Evolutionary conservation across 2,329 filamentous ascomycete species (phyloP).

Genomic region (Hypoxylon sp.): DNA sequence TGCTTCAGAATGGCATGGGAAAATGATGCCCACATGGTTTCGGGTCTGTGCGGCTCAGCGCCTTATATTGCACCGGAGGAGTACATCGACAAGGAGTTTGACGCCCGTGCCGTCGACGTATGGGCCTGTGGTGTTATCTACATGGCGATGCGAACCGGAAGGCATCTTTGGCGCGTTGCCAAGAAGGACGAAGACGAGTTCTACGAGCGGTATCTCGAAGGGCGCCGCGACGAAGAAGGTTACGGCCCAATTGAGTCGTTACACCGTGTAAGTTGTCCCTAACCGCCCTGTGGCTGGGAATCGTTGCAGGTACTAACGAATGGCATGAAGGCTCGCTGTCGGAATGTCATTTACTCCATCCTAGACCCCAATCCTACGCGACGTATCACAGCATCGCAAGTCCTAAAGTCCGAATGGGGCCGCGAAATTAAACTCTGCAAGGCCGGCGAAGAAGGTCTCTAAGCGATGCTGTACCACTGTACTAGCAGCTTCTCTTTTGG

Average conservation of each 20-base stretch:
- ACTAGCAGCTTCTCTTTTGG: slow-evolving; percentile 18
- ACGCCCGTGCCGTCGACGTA: slow-evolving; percentile 96
- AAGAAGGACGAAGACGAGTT: slow-evolving; percentile 98
- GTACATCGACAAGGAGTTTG: slow-evolving; percentile 95
- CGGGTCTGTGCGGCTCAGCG: slow-evolving; percentile 93
- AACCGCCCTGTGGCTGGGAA: not conserved
- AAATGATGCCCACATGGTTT: slow-evolving; percentile 97
- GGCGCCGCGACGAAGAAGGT: slow-evolving; percentile 92
- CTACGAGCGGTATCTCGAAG: slow-evolving; percentile 93
- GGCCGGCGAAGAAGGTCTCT: slow-evolving; percentile 95
- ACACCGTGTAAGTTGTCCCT: slow-evolving; percentile 80
- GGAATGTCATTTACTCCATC: slow-evolving; percentile 99
- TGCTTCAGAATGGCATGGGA: slow-evolving; percentile 99
- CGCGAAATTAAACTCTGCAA: slow-evolving; percentile 98
- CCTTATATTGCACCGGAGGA: slow-evolving; percentile 98
- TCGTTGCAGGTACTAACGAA: slow-evolving; percentile 43
- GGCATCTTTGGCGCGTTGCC: slow-evolving; percentile 96
- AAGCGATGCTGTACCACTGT: slow-evolving; percentile 46
- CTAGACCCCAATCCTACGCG: slow-evolving; percentile 93
- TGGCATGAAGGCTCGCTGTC: slow-evolving; percentile 84
- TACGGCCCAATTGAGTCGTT: slow-evolving; percentile 97
- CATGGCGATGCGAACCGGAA: slow-evolving; percentile 98
- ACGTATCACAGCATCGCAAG: slow-evolving; percentile 94
- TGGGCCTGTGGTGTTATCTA: slow-evolving; percentile 99
- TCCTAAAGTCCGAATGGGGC: slow-evolving; percentile 98